These are phyloP conservation scores for Apiospora phragmitis DNA, from an alignment of 2,329 filamentous ascomycete species.

Conservation along the genomic window DNA sequence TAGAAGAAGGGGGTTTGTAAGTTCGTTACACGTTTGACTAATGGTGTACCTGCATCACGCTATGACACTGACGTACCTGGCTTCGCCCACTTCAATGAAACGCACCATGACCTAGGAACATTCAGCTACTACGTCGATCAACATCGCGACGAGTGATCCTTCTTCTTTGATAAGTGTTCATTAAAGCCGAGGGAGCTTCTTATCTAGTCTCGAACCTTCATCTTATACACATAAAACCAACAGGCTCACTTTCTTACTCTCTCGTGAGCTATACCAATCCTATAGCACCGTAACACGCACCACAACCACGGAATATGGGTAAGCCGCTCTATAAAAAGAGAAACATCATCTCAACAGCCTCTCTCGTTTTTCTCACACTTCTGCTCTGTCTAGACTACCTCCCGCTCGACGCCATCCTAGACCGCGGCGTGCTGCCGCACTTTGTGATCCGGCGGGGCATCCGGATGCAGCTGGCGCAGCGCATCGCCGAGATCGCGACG, in stretches of 20 bases:
- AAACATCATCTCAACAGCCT: neutral
- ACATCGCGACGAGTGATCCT: neutral
- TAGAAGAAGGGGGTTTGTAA: neutral
- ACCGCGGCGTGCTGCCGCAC: constrained; percentile 65
- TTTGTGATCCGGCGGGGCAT: constrained; percentile 65
- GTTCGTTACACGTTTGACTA: neutral
- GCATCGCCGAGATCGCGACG: constrained; percentile 54
- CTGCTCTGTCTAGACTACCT: neutral
- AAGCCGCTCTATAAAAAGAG: neutral
- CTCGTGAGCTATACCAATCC: neutral
- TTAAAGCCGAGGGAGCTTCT: neutral
- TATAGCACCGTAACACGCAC: neutral
- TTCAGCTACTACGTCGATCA: neutral
- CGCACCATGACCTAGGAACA: neutral
- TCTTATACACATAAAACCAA: neutral
- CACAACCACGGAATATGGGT: constrained; percentile 3
- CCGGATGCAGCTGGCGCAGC: constrained; percentile 63
- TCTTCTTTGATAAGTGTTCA: neutral
- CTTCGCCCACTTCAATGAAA: constrained; percentile 1
- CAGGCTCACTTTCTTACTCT: neutral
- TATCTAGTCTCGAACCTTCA: neutral
- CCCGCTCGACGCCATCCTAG: constrained; percentile 44
- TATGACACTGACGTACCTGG: neutral
- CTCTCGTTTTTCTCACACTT: neutral
- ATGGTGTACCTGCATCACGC: neutral